A percentile compares a stretch with the other conserved stretches of the same genome.
Evolutionary conservation across 2,329 filamentous ascomycete species (phyloP).

Genomic region (Graphium sp.): DNA sequence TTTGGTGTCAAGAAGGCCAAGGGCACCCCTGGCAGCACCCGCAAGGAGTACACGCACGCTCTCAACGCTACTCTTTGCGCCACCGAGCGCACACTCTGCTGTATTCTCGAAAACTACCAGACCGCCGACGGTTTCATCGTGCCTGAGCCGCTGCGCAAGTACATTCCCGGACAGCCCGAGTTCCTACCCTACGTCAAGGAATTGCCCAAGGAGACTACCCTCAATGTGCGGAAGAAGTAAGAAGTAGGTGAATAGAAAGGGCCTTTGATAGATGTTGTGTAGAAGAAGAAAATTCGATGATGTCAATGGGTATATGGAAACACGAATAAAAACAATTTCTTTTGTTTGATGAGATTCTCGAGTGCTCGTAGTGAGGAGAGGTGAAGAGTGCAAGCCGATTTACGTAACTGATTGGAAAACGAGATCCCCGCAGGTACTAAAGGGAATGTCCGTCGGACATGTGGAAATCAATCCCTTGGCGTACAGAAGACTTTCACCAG

Average conservation of each 20-base stretch:
- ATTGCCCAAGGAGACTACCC: constrained; percentile 48
- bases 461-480: not conserved
- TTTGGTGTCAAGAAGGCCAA: constrained; percentile 82
- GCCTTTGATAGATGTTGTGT: constrained; percentile 1
- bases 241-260: constrained; percentile 5
- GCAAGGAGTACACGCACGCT: constrained; percentile 90
- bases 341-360: too few species aligned
- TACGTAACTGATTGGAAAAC: too few species aligned
- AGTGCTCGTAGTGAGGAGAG: constrained; percentile 3
- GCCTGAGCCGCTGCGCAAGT: constrained; percentile 72
- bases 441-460: constrained; percentile 4
- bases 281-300: constrained; percentile 3
- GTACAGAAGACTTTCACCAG: too few species aligned
- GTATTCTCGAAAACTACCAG: constrained; percentile 93
- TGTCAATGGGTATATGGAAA: not conserved
- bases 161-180: constrained; percentile 75
- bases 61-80: constrained; percentile 83
- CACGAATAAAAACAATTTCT: not conserved
- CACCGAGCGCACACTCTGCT: constrained; percentile 84
- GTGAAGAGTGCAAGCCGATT: too few species aligned
- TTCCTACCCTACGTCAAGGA: constrained; percentile 85
- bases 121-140: constrained; percentile 69
- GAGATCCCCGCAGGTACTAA: too few species aligned
- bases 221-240: constrained; percentile 14
- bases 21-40: constrained; percentile 55